Evolutionary conservation across 768 basidiomycete genomes (phyloP).

Genomic region (Rhizopogon roseolus): DNA sequence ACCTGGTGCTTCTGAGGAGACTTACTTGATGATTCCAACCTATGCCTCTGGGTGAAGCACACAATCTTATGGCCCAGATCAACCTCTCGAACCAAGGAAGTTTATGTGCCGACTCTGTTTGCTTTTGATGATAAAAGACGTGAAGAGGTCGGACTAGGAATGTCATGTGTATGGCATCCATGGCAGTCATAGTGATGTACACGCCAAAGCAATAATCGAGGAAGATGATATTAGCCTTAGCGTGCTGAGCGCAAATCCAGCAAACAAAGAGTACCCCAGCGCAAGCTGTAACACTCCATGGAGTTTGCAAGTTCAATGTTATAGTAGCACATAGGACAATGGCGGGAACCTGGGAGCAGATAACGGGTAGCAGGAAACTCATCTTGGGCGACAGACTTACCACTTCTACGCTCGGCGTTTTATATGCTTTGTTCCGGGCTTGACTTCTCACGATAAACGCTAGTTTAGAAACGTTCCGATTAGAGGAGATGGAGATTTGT

Average conservation of each 20-base stretch:
- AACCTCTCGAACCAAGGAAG: conserved; percentile 16
- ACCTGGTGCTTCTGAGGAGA: conserved; percentile 11
- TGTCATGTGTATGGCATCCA: conserved; percentile 24
- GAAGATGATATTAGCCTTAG: neutral
- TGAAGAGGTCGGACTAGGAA: conserved; percentile 25
- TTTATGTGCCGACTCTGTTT: conserved; percentile 5
- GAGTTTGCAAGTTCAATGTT: neutral
- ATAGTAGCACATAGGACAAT: neutral
- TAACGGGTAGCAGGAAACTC: neutral
- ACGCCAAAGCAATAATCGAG: conserved; percentile 3
- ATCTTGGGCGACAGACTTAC: neutral
- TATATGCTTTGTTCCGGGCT: neutral
- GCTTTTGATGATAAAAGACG: conserved; percentile 15
- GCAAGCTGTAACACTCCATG: neutral
- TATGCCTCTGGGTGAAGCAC: conserved; percentile 29
- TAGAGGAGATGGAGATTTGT: too few species aligned
- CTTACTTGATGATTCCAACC: conserved; percentile 31
- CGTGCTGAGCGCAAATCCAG: neutral
- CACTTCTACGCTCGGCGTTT: neutral
- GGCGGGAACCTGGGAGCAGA: neutral
- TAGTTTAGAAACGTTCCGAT: too few species aligned
- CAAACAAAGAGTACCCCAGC: neutral
- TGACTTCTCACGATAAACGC: neutral
- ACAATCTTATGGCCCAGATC: conserved; percentile 26
- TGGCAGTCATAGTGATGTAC: conserved; percentile 13